These are phyloP conservation scores for Podosphaera xanthii DNA, from an alignment of 2,329 filamentous ascomycete species.

Conservation along the genomic window DNA sequence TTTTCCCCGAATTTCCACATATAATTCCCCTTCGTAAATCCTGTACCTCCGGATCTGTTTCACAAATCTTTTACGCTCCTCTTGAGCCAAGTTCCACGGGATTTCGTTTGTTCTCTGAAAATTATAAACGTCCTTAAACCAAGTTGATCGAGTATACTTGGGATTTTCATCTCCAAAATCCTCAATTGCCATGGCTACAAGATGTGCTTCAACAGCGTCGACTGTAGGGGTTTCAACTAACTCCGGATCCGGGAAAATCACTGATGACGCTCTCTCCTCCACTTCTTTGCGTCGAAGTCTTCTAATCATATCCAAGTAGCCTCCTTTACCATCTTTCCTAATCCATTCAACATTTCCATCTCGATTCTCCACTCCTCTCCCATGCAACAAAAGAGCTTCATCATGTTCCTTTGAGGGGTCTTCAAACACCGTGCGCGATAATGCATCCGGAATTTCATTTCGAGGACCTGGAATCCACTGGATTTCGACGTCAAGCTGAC, in stretches of 20 bases:
- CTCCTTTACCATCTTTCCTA: neutral
- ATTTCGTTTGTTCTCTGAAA: neutral
- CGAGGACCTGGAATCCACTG: neutral
- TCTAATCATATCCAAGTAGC: neutral
- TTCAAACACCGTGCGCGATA: neutral
- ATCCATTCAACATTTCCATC: neutral
- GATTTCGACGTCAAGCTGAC: neutral
- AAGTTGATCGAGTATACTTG: neutral
- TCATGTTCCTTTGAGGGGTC: neutral
- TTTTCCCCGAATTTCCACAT: neutral
- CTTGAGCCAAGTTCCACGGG: neutral
- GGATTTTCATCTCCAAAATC: neutral
- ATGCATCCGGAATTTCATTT: neutral
- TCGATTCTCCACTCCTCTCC: neutral
- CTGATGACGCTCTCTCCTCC: neutral
- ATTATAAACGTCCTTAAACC: neutral
- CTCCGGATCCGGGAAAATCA: neutral
- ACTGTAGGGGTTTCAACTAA: neutral
- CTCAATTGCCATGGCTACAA: neutral
- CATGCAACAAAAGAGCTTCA: neutral
- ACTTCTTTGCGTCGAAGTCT: neutral
- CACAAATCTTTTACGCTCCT: neutral
- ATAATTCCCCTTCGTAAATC: neutral
- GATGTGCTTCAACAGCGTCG: neutral
- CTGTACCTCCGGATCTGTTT: neutral